These are phyloP conservation scores for Neocatenulostroma microsporum DNA, from an alignment of 2,329 filamentous ascomycete genomes.

Conservation along the genomic window DNA sequence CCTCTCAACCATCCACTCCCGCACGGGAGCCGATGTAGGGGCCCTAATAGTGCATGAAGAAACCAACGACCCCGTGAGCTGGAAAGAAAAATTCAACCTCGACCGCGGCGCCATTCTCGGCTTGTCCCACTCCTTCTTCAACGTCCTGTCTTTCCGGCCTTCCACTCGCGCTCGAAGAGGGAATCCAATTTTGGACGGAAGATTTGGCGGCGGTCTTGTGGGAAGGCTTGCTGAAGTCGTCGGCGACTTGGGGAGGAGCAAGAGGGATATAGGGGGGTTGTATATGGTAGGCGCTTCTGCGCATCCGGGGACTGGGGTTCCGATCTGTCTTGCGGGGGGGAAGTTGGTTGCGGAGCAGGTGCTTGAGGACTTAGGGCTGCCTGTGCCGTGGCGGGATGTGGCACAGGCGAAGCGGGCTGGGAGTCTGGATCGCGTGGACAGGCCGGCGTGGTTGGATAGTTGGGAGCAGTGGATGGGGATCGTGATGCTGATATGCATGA, in stretches of 20 bases:
- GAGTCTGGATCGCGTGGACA: constrained; percentile 23
- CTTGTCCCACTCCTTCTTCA: constrained; percentile 65
- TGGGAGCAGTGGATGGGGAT: constrained; percentile 16
- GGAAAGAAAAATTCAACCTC: constrained; percentile 63
- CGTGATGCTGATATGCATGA: constrained; percentile 15
- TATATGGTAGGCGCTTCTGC: constrained; percentile 71
- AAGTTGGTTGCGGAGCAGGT: constrained; percentile 54
- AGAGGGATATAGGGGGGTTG: constrained; percentile 40
- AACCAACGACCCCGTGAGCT: constrained; percentile 58
- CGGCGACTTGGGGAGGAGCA: constrained; percentile 17
- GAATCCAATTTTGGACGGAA: constrained; percentile 31
- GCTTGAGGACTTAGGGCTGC: constrained; percentile 32
- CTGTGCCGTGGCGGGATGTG: constrained; percentile 33
- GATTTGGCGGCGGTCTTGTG: constrained; percentile 18
- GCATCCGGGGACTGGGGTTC: constrained; percentile 68
- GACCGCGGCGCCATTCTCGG: constrained; percentile 68
- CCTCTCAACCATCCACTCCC: constrained; percentile 51
- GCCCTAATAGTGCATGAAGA: constrained; percentile 52
- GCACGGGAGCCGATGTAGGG: constrained; percentile 50
- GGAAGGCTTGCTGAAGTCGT: constrained; percentile 20
- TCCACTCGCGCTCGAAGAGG: constrained; percentile 50
- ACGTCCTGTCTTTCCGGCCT: constrained; percentile 60
- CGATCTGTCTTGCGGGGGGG: constrained; percentile 62
- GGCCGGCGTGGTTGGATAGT: constrained; percentile 21
- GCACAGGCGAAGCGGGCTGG: constrained; percentile 13